Percentiles rank a stretch among this genome's conserved stretches.
Evolutionary conservation across 2,329 filamentous ascomycete genomes (phyloP).

Genomic region (Neobulgaria alba): DNA sequence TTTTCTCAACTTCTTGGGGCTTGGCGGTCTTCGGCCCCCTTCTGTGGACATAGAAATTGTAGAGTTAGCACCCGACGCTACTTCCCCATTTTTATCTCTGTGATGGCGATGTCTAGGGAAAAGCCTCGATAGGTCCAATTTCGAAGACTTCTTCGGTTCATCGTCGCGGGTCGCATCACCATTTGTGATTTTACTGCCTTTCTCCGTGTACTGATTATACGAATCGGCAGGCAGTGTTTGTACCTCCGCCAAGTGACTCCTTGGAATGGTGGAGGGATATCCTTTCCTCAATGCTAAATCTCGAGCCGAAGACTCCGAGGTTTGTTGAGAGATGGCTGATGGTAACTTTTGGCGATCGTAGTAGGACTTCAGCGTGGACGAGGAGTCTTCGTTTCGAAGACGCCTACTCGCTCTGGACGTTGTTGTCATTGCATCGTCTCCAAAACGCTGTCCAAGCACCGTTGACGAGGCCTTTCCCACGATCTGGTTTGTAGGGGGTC

Average conservation of each 20-base stretch:
- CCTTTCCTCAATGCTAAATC: slow-evolving; percentile 33
- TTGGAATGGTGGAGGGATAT: slow-evolving; percentile 23
- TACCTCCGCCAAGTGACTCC: slow-evolving; percentile 21
- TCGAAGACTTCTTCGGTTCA: slow-evolving; percentile 19
- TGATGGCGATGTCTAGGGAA: slow-evolving; percentile 21
- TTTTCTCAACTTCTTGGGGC: slow-evolving; percentile 19
- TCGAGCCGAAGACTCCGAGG: slow-evolving; percentile 33
- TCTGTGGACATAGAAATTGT: slow-evolving; percentile 16
- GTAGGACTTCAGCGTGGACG: slow-evolving; percentile 37
- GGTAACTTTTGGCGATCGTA: slow-evolving; percentile 36
- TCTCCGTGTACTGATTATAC: slow-evolving; percentile 17
- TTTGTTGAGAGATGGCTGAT: slow-evolving; percentile 34
- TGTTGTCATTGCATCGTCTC: slow-evolving; percentile 30
- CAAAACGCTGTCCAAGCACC: slow-evolving; percentile 32
- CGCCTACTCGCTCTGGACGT: slow-evolving; percentile 28
- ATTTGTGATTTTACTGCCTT: slow-evolving; percentile 1
- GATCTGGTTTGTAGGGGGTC: slow-evolving; percentile 17
- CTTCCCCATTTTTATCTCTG: slow-evolving; percentile 9
- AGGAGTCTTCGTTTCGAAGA: slow-evolving; percentile 32
- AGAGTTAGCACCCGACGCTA: slow-evolving; percentile 8
- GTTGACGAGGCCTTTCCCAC: slow-evolving; percentile 38
- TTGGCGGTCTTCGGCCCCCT: slow-evolving; percentile 2
- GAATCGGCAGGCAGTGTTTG: slow-evolving; percentile 16
- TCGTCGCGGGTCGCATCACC: slow-evolving; percentile 7
- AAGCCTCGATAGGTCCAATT: slow-evolving; percentile 25